phyloP scores from a whole-genome alignment of 2,329 filamentous ascomycete genomes.

The Hysterium pulicare region DNA sequence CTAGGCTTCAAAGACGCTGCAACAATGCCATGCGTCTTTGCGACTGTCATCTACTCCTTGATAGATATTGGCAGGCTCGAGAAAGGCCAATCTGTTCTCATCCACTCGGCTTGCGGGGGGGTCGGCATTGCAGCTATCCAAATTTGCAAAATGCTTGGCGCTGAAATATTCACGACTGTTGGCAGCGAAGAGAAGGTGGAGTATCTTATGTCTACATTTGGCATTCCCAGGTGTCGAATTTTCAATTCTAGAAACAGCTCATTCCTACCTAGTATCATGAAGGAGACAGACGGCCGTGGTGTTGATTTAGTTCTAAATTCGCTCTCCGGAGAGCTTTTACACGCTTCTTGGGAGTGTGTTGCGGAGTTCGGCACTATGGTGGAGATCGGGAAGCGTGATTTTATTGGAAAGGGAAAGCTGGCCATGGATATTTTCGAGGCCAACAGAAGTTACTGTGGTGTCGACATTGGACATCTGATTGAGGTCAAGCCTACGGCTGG shows the following conservation, averaged over 20 bases:
- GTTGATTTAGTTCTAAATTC: constrained; percentile 35
- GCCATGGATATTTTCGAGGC: constrained; percentile 4
- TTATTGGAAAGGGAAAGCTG: constrained; percentile 8
- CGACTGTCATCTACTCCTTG: constrained; percentile 22
- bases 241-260: constrained; percentile 18
- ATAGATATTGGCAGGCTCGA: constrained; percentile 15
- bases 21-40: constrained; percentile 19
- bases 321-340: constrained; percentile 22
- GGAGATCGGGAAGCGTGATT: constrained; percentile 19
- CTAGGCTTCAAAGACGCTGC: constrained; percentile 25
- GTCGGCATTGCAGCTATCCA: constrained; percentile 16
- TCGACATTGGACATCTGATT: constrained; percentile 5
- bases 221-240: constrained; percentile 19
- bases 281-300: constrained; percentile 24
- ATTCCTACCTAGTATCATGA: constrained; percentile 21
- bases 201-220: constrained; percentile 5
- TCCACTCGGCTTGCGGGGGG: constrained; percentile 16
- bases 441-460: constrained; percentile 3
- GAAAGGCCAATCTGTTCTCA: constrained; percentile 14
- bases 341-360: constrained; percentile 44
- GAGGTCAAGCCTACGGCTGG: not conserved
- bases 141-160: constrained; percentile 6
- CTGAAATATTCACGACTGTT: constrained; percentile 9
- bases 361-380: constrained; percentile 25
- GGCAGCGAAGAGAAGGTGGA: constrained; percentile 7